Conservation (phyloP, 441 rosid genomes). For the Arabidopsis hybrid region DNA sequence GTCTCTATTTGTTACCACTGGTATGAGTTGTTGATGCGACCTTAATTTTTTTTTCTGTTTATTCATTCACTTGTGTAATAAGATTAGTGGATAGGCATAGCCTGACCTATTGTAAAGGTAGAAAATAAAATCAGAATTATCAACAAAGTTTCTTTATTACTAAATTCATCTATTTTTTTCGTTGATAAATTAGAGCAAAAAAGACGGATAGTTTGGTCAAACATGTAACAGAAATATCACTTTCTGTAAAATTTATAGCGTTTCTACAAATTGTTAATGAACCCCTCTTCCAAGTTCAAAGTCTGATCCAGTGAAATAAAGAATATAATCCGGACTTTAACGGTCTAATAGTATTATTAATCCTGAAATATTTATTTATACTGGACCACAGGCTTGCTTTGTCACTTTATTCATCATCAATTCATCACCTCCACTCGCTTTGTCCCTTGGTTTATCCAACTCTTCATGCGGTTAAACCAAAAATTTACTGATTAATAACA, state of each 20-base stretch:
- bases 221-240: neutral
- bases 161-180: neutral
- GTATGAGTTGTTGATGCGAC: slow-evolving; percentile 4
- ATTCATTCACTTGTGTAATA: slow-evolving; percentile 13
- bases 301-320: slow-evolving; percentile 16
- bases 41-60: neutral
- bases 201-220: neutral
- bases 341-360: neutral
- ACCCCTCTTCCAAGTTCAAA: slow-evolving; percentile 10
- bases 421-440: slow-evolving; percentile 17
- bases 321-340: slow-evolving; percentile 8
- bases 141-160: neutral
- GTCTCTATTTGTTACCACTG: neutral
- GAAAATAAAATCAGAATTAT: neutral
- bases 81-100: slow-evolving; percentile 1
- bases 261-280: neutral
- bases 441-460: slow-evolving; percentile 1
- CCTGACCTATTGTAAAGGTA: slow-evolving; percentile 8
- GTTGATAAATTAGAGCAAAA: neutral
- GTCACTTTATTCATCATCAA: slow-evolving; percentile 17
- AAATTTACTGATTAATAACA: neutral
- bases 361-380: slow-evolving; percentile 6
- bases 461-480: neutral
- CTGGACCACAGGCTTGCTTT: slow-evolving; percentile 6
- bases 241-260: neutral